Conservation (phyloP, 345 rosid species). For the Kernera saxatilis region DNA sequence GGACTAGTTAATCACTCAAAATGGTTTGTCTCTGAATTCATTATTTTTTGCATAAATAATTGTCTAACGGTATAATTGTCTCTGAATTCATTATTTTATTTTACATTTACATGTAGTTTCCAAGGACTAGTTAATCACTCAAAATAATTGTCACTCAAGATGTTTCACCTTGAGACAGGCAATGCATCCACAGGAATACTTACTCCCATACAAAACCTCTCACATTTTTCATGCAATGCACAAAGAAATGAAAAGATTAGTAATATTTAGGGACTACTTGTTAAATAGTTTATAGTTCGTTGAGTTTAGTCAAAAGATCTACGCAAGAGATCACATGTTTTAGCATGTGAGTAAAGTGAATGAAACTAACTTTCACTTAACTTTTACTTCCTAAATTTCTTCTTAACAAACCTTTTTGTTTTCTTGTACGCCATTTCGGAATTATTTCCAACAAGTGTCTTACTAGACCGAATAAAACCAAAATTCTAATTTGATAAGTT, state of each 20-base stretch:
- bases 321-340: conserved; percentile 12
- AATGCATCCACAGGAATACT: conserved; percentile 5
- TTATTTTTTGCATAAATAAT: neutral
- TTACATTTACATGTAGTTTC: neutral
- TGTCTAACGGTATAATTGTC: neutral
- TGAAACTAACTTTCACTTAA: conserved; percentile 2
- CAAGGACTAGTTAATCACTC: neutral
- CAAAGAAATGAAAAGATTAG: neutral
- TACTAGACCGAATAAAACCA: neutral
- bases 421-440: conserved; percentile 1
- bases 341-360: conserved; percentile 2
- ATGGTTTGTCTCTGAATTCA: neutral
- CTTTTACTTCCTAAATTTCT: neutral
- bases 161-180: neutral
- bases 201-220: neutral
- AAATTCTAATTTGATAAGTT: neutral
- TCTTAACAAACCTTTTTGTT: conserved; percentile 1
- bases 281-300: neutral
- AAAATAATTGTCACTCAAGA: no score
- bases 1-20: neutral
- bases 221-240: conserved; percentile 12
- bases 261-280: neutral
- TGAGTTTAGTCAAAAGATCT: neutral
- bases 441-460: neutral
- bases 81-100: neutral